Base-by-base conservation (phyloP, 371 early-diverging fungal species). In the Lichtheimia ramosa region DNA sequence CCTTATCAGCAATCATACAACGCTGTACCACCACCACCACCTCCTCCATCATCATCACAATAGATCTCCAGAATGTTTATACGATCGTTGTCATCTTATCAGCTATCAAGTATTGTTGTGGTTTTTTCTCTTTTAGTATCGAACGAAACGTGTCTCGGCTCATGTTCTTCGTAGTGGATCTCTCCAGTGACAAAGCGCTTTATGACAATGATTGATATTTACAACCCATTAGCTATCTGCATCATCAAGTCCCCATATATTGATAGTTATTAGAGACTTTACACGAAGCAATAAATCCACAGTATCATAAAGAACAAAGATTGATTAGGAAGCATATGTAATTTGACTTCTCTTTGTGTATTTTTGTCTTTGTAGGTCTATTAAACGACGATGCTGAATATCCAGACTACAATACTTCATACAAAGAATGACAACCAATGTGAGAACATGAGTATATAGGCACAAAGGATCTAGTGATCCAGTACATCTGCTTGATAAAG, bases 11-110 rank as follows among this genome's bases (percentile, higher is more conserved):
- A 48, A 39, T 64, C 64, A 12, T 65, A 65, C 50, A 55, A 65
- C 41, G 55, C 65, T 10, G 65, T 65, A 0, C 65, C 65, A 5
- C 65, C 65, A 24, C 65, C 65, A 14, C 56, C 65, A 8, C 59
- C 55, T 14, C 56, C 53, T 39, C n/a, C 53, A 14, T 10, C 28
- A 52, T n/a, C 27, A 18, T 21, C 21, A 16, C 14, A 55, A 21
- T 21, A 43, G n/a, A 16, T 34, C 27, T 55, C 41, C 40, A 39
- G 40, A 40, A 39, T 20, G 28, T 5, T 39, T 23, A 23, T 21
- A 50, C 50, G 24, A 27, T 21, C 25, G 10, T 51, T 27, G 15
- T 51, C 15, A 5, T 25, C 24, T 23, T 49, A 15, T 14, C 27
- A 15, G 27, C 23, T 15, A 51, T 40, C 54, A 54, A 54, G 40